Evolutionary conservation across 345 rosid species (phyloP), one percentile per base, ranked within the genome.

Genomic region (Mallotus nudiflorus): DNA sequence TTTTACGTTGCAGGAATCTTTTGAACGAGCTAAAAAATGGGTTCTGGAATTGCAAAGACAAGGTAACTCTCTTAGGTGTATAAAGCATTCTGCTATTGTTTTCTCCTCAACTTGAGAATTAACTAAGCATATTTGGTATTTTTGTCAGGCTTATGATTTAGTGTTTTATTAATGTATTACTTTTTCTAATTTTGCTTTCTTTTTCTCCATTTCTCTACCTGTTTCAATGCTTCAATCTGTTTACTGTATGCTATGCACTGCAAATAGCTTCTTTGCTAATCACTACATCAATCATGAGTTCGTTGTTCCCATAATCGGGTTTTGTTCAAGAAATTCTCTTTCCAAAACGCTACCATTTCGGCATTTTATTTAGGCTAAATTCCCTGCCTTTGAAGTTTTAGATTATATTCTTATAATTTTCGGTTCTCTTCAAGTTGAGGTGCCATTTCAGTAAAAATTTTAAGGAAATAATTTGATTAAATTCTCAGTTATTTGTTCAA

Each of bases 41-140:
- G 89, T 88, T 77, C 75, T 68, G 31, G 93, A 88, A 80, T 66
- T 88, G 83, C 88, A 86, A 77, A 80, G 90, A 72, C 93, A 86
- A 86, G 90, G 90, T 86, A 76, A 67, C 57, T 25, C 14, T 20
- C 20, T 18, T 11, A n/a, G 39, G 18, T 63, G 14, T 49, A 35
- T 13, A 56, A 16, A 44, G 29, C 24, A 20, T 68, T 39, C 29
- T 39, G 37, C 12, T 56, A 29, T 44, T 25, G 37, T 29, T 56
- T 28, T 57, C 10, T 56, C 14, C 27, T 37, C 18, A 53, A 39
- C 29, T 61, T 37, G 27, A 62, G 66, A 62, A 40, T 37, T 28
- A 14, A 39, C 31, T 37, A 20, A 27, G 18, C 72, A 40, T 35
- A 40, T 53, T n/a, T 67, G 35, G 4, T 53, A 5, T 27, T 11